Evolutionary conservation across 768 basidiomycete species (phyloP), one percentile per base, ranked within the genome.

Genomic region (Trametes cingulata): DNA sequence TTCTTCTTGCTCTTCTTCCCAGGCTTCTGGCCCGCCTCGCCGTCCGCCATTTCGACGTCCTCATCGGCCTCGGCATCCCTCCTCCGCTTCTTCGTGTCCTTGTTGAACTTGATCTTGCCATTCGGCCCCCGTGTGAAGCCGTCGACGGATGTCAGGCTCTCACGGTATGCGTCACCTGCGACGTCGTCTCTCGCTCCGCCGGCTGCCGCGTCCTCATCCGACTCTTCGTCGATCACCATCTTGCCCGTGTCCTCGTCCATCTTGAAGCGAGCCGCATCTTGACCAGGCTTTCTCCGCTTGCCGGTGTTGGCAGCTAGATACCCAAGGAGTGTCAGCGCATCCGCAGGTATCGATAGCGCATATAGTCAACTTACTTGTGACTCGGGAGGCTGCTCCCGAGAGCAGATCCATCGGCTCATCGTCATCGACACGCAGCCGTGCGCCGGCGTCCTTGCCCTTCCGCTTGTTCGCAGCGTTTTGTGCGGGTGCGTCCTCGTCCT

Each of bases 331-430:
- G 39, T 40, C n/a, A 40, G 39, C 5, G n/a, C n/a, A 47, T 17
- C 27, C 25, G 29, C 46, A 47, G n/a, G n/a, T n/a, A n/a, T n/a
- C n/a, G n/a, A n/a, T n/a, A n/a, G n/a, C n/a, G n/a, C n/a, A n/a
- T n/a, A n/a, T n/a, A n/a, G n/a, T n/a, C n/a, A 35, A 79, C 89
- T 39, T 68, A 91, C 92, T 84, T 8, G 86, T 89, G 12, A 92
- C 74, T 42, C 84, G 82, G 24, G 88, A 80, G 8, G 84, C 83
- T 52, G 83, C 89, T 19, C 94, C 91, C 52, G 92, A 85, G 6
- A 99, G 78, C 37, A 99, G 78, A 78, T 99, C 96, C 86, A 96
- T 92, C 1, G 97, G 97, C 64, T 95, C 89, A 68, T 97, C 93
- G 56, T 91, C 87, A 68, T 97, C 97, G 63, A 90, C 75, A 19